phyloP scores from a whole-genome alignment of 225 moss, liverwort and hornwort genomes.

The Neckera pumila region DNA sequence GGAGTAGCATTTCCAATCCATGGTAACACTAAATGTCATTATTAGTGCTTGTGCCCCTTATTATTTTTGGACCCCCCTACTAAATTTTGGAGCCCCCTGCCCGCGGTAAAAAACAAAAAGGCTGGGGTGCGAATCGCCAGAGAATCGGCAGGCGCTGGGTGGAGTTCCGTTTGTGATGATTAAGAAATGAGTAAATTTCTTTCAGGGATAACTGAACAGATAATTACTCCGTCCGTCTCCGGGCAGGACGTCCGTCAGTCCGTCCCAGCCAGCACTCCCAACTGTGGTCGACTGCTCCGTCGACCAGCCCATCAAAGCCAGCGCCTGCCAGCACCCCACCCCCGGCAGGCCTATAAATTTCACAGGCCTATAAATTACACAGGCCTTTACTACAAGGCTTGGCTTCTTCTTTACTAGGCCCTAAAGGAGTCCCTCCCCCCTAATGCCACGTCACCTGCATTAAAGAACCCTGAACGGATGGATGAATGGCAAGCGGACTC shows the following conservation, averaged over 20 bases:
- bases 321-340: not conserved
- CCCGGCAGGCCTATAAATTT: not conserved
- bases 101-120: too few relatives aligned
- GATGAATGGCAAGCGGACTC: not conserved
- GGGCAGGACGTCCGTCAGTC: not conserved
- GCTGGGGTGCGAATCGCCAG: not conserved
- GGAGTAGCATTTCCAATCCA: not conserved
- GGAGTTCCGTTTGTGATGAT: not conserved
- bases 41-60: not conserved
- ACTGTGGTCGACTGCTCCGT: not conserved
- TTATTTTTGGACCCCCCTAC: not conserved
- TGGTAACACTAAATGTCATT: not conserved
- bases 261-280: not conserved
- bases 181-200: not conserved
- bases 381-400: too few relatives aligned
- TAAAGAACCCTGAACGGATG: not conserved
- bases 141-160: not conserved
- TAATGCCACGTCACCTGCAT: not conserved
- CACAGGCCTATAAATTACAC: too few relatives aligned
- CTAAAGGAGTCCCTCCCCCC: not conserved
- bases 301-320: not conserved
- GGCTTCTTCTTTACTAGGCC: not conserved
- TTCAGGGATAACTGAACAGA: not conserved
- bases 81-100: not conserved
- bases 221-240: not conserved